Evolutionary conservation across 345 rosid genomes (phyloP).

Genomic region (Hevea brasiliensis): DNA sequence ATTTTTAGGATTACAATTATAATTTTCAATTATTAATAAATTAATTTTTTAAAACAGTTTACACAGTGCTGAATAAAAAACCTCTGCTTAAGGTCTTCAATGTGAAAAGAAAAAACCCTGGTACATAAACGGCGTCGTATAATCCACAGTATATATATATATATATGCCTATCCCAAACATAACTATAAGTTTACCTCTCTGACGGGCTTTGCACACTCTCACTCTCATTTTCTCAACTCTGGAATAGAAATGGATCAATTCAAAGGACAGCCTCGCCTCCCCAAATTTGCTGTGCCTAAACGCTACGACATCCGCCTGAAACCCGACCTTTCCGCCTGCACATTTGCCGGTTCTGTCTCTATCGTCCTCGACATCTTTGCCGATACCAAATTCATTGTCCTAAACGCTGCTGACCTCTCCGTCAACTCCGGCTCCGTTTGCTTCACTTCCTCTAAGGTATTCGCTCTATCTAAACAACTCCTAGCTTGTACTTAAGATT

Average conservation of each 20-base stretch:
- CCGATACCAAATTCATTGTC: conserved; percentile 66
- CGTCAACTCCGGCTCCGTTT: conserved; percentile 46
- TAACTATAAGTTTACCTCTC: too few relatives aligned
- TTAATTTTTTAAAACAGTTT: too few relatives aligned
- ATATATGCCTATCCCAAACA: too few relatives aligned
- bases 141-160: too few relatives aligned
- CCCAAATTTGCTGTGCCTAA: conserved; percentile 83
- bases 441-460: conserved; percentile 70
- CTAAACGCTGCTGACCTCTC: conserved; percentile 93
- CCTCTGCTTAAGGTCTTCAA: too few relatives aligned
- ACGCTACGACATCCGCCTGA: conserved; percentile 73
- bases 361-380: conserved; percentile 57
- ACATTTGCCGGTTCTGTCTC: conserved; percentile 65
- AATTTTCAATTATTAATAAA: too few relatives aligned
- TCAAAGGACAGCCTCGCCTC: conserved; percentile 83
- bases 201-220: not conserved
- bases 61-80: too few relatives aligned
- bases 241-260: conserved; percentile 57
- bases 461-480: not conserved
- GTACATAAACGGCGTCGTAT: not conserved
- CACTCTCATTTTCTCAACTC: not conserved
- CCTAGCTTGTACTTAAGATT: not conserved
- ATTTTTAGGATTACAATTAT: too few relatives aligned
- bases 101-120: too few relatives aligned
- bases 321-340: conserved; percentile 74